Evolutionary conservation across 441 rosid species (phyloP).

Genomic region (Aquilaria agallochum): DNA sequence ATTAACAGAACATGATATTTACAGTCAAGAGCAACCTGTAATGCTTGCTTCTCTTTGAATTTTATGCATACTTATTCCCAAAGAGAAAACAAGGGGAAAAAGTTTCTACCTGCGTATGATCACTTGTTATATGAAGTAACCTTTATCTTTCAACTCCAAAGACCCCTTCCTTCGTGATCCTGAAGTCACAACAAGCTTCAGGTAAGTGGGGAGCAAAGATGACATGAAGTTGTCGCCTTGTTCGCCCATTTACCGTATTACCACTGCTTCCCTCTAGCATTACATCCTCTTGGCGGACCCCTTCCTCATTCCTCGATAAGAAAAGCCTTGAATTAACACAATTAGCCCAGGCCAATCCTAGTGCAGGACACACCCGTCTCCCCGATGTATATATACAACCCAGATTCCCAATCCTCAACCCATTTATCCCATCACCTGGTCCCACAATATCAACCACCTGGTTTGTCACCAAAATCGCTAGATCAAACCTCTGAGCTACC

Average conservation of each 20-base stretch:
- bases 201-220: slow-evolving; percentile 82
- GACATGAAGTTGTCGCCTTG: slow-evolving; percentile 48
- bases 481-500: slow-evolving; percentile 51
- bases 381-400: slow-evolving; percentile 57
- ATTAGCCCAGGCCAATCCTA: slow-evolving; percentile 83
- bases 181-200: slow-evolving; percentile 50
- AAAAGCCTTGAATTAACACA: slow-evolving; percentile 84
- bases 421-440: slow-evolving; percentile 49
- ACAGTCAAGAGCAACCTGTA: too few species aligned
- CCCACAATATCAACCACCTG: slow-evolving; percentile 76
- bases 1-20: too few species aligned
- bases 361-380: slow-evolving; percentile 64
- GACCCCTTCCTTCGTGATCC: slow-evolving; percentile 54
- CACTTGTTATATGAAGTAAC: background rate
- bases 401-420: slow-evolving; percentile 67
- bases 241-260: slow-evolving; percentile 18
- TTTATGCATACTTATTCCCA: too few species aligned
- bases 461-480: slow-evolving; percentile 73
- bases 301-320: slow-evolving; percentile 46
- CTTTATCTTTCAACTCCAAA: slow-evolving; percentile 31
- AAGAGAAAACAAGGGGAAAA: background rate
- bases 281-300: slow-evolving; percentile 13
- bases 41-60: too few species aligned
- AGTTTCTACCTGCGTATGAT: background rate
- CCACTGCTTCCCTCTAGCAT: slow-evolving; percentile 13